A percentile compares a stretch with the other conserved stretches of the same genome.
phyloP scores from a whole-genome alignment of 352 stramenopile species.

The Pseudoperonospora humuli region DNA sequence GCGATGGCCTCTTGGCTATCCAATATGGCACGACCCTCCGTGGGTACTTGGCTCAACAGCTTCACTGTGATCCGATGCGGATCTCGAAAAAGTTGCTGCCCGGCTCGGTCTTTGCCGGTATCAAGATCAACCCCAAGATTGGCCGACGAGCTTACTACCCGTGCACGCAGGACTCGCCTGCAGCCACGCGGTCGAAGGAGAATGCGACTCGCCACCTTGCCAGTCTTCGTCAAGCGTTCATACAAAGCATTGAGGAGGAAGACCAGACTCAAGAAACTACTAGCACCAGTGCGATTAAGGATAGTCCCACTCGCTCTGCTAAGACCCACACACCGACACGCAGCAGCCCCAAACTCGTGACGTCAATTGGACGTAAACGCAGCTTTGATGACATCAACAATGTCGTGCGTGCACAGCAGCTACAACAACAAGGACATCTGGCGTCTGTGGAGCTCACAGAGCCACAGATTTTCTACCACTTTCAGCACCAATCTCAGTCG shows the following conservation, averaged over 20 bases:
- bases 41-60: conserved; percentile 58
- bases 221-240: conserved; percentile 35
- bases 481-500: conserved; percentile 11
- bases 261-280: conserved; percentile 24
- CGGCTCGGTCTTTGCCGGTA: conserved; percentile 45
- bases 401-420: conserved; percentile 20
- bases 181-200: conserved; percentile 31
- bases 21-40: conserved; percentile 67
- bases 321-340: conserved; percentile 3
- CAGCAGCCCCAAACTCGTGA: conserved; percentile 6
- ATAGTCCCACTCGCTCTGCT: conserved; percentile 4
- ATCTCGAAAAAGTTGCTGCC: conserved; percentile 77
- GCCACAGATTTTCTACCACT: conserved; percentile 30
- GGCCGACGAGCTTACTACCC: conserved; percentile 62
- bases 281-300: conserved; percentile 5
- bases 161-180: conserved; percentile 37
- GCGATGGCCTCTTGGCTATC: conserved; percentile 49
- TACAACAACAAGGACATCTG: conserved; percentile 9
- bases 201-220: conserved; percentile 33
- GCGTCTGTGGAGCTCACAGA: conserved; percentile 22
- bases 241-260: conserved; percentile 58
- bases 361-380: conserved; percentile 25
- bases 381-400: conserved; percentile 36
- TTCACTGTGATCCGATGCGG: conserved; percentile 71
- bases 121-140: conserved; percentile 73